Percentiles rank a stretch among this genome's conserved stretches.
Evolutionary conservation across 352 stramenopile species (phyloP).

Genomic region (Halophytophthora batemanensis): DNA sequence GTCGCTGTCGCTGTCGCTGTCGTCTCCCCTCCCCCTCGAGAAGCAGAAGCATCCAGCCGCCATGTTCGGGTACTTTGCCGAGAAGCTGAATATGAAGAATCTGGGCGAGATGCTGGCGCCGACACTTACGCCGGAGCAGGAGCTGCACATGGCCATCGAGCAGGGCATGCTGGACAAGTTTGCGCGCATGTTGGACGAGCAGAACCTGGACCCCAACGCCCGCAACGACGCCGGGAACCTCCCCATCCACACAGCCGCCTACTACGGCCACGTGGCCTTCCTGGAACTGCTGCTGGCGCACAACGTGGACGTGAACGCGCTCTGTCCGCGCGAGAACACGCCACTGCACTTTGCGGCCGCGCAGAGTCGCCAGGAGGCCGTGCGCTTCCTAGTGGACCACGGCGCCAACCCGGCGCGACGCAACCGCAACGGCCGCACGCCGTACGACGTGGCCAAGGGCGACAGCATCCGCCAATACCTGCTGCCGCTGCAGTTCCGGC

Average conservation of each 20-base stretch:
- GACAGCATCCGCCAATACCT: conserved; percentile 84
- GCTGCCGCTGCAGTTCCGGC: conserved; percentile 83
- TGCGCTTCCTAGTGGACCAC: conserved; percentile 68
- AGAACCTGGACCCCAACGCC: conserved; percentile 62
- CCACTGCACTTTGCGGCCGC: conserved; percentile 80
- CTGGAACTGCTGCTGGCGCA: conserved; percentile 69
- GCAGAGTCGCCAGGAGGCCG: conserved; percentile 68
- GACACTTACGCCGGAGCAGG: conserved; percentile 83
- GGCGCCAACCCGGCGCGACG: conserved; percentile 76
- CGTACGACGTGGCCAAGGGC: conserved; percentile 84
- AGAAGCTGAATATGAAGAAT: conserved; percentile 90
- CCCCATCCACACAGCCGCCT: conserved; percentile 83
- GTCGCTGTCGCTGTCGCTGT: not conserved
- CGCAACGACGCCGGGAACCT: conserved; percentile 73
- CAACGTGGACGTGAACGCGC: conserved; percentile 67
- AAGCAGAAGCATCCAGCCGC: conserved; percentile 2
- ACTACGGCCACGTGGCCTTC: conserved; percentile 73
- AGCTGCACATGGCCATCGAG: conserved; percentile 79
- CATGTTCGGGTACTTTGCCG: conserved; percentile 89
- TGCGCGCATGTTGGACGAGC: conserved; percentile 61
- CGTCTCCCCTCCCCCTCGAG: not conserved
- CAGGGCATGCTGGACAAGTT: conserved; percentile 74
- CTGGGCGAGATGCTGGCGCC: conserved; percentile 85
- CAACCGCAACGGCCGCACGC: conserved; percentile 74
- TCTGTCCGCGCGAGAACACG: conserved; percentile 71